Conservation (phyloP, 2,329 filamentous ascomycete species). For the Fusarium sp. region DNA sequence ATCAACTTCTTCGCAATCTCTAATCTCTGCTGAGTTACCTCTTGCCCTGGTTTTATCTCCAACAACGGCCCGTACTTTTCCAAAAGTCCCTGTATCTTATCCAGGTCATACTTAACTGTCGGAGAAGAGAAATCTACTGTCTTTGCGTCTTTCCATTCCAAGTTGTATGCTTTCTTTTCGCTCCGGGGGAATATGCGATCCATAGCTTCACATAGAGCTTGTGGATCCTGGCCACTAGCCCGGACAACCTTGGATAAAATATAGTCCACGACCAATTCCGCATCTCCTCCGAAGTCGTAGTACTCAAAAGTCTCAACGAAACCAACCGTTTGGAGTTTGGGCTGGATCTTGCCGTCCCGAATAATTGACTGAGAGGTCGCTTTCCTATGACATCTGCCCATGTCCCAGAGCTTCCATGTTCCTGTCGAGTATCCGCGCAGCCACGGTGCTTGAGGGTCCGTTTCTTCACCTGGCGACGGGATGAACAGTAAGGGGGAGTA, state of each 20-base stretch:
- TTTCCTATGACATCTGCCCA: background rate
- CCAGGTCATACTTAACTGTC: accelerated
- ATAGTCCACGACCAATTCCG: background rate
- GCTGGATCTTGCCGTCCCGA: background rate
- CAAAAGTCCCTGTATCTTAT: background rate
- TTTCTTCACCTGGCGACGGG: background rate
- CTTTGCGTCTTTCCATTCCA: background rate
- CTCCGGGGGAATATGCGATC: background rate
- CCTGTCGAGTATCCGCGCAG: background rate
- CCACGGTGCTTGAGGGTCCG: background rate
- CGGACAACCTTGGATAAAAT: background rate
- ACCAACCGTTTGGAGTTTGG: background rate
- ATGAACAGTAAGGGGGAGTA: background rate
- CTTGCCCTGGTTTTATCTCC: background rate
- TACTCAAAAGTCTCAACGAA: background rate
- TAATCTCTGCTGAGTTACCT: background rate
- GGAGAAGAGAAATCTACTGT: accelerated
- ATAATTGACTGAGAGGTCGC: background rate
- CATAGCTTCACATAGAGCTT: background rate
- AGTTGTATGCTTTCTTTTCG: background rate
- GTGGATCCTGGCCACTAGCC: background rate
- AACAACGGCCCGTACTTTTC: background rate
- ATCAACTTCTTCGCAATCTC: background rate
- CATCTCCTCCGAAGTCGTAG: background rate
- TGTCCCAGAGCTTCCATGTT: background rate